phyloP scores from a whole-genome alignment of 768 basidiomycete genomes.

The Clitopilus passeckerianus region DNA sequence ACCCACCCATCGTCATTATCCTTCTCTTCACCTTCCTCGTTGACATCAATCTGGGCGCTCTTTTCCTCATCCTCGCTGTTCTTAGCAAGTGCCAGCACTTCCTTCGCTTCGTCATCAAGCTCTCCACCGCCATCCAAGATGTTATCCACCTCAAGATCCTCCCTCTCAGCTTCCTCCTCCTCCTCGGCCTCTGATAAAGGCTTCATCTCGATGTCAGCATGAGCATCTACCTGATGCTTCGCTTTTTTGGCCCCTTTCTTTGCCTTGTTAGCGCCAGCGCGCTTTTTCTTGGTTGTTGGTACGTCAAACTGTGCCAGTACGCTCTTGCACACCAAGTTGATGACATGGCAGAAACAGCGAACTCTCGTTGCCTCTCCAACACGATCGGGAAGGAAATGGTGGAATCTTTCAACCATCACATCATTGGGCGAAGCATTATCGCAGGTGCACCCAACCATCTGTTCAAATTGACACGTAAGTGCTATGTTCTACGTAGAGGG shows the following conservation, averaged over 20 bases:
- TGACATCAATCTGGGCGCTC: conserved; percentile 2
- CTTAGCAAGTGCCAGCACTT: neutral
- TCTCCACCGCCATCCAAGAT: neutral
- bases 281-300: conserved; percentile 7
- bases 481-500: neutral
- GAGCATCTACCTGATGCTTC: neutral
- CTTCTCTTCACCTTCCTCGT: conserved; percentile 13
- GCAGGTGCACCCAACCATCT: conserved; percentile 27
- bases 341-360: conserved; percentile 31
- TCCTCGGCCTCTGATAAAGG: too few relatives aligned
- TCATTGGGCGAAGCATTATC: conserved; percentile 33
- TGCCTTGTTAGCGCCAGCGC: neutral
- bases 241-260: neutral
- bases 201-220: neutral
- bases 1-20: conserved; percentile 18
- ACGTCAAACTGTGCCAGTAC: conserved; percentile 28
- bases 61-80: conserved; percentile 3
- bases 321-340: conserved; percentile 30
- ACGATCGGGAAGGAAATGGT: conserved; percentile 13
- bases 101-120: neutral
- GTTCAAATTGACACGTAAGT: neutral
- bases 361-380: conserved; percentile 14
- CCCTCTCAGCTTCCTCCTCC: neutral
- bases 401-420: conserved; percentile 23
- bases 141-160: neutral